A percentile compares a stretch with the other conserved stretches of the same genome.
These are phyloP conservation scores for Trichocladium antarcticum DNA, from an alignment of 495 filamentous ascomycete genomes.

Conservation along the genomic window DNA sequence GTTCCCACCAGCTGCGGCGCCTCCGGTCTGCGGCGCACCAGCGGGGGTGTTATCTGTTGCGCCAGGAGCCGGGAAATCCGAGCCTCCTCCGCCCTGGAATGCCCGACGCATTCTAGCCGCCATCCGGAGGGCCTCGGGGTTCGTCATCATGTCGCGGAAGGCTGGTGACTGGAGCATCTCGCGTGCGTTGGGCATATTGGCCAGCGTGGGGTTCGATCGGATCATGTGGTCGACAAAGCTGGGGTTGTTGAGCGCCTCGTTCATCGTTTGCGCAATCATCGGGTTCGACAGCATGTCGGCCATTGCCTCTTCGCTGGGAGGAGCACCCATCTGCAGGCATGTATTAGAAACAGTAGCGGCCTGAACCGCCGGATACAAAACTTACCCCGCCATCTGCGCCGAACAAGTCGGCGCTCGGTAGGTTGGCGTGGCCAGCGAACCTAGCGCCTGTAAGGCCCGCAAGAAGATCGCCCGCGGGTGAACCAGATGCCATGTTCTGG, in stretches of 20 bases:
- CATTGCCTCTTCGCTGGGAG: constrained; percentile 66
- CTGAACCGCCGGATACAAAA: constrained; percentile 13
- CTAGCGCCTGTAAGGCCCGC: constrained; percentile 86
- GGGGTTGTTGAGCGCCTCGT: constrained; percentile 90
- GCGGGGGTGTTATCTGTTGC: constrained; percentile 59
- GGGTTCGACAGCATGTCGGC: constrained; percentile 80
- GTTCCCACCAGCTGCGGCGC: constrained; percentile 11
- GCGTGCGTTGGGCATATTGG: constrained; percentile 69
- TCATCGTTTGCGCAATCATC: constrained; percentile 67
- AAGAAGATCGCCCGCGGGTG: constrained; percentile 71
- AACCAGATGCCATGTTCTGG: constrained; percentile 82
- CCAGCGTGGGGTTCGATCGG: constrained; percentile 74
- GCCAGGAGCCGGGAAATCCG: constrained; percentile 76
- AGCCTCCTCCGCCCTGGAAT: constrained; percentile 45
- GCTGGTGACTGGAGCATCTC: constrained; percentile 75
- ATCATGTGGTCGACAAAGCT: constrained; percentile 87
- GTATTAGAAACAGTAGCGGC: constrained; percentile 16
- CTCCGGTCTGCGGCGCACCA: constrained; percentile 24
- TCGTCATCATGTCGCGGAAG: constrained; percentile 91
- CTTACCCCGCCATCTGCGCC: constrained; percentile 94
- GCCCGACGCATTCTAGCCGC: constrained; percentile 67
- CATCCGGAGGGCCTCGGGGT: constrained; percentile 69
- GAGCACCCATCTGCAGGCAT: constrained; percentile 70
- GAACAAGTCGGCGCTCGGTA: constrained; percentile 83
- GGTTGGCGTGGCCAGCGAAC: constrained; percentile 82